Percentiles rank a stretch among this genome's conserved stretches.
Evolutionary conservation across 2,329 filamentous ascomycete genomes (phyloP).

Genomic region (Colletotrichum salicis): DNA sequence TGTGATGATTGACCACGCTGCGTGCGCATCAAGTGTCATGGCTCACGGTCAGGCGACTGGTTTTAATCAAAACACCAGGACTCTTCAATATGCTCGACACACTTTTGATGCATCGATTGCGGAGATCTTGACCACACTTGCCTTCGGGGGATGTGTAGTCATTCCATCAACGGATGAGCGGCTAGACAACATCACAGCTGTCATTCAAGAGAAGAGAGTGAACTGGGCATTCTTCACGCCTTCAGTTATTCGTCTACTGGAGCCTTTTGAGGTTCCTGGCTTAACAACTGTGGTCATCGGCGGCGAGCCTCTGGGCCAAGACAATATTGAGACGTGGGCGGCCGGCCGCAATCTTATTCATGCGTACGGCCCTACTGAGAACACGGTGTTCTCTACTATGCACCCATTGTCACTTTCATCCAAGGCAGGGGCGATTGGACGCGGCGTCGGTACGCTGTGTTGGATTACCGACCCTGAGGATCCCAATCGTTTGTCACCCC

Average conservation of each 20-base stretch:
- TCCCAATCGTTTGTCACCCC: constrained; percentile 5
- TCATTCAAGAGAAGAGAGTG: constrained; percentile 60
- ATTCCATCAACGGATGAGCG: constrained; percentile 63
- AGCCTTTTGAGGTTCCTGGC: constrained; percentile 47
- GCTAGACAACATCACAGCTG: constrained; percentile 59
- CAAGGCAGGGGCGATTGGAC: constrained; percentile 9
- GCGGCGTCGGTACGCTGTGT: constrained; percentile 16
- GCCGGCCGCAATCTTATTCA: constrained; percentile 33
- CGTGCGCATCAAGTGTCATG: constrained; percentile 13
- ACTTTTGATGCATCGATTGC: constrained; percentile 30
- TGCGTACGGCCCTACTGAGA: constrained; percentile 39
- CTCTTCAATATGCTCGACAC: constrained; percentile 22
- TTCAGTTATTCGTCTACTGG: constrained; percentile 60
- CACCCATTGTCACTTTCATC: constrained; percentile 8
- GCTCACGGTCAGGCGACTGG: constrained; percentile 19
- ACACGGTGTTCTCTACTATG: constrained; percentile 35
- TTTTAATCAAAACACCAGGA: constrained; percentile 3
- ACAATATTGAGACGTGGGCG: constrained; percentile 37
- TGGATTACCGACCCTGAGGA: constrained; percentile 27
- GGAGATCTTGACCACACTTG: constrained; percentile 64
- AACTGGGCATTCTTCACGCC: constrained; percentile 68
- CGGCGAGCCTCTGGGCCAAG: constrained; percentile 40
- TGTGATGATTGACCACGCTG: constrained; percentile 34
- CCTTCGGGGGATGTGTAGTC: constrained; percentile 69
- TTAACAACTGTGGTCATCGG: constrained; percentile 49